Base-by-base conservation (phyloP, 2,329 filamentous ascomycete species). In the Lecanicillium sp. region DNA sequence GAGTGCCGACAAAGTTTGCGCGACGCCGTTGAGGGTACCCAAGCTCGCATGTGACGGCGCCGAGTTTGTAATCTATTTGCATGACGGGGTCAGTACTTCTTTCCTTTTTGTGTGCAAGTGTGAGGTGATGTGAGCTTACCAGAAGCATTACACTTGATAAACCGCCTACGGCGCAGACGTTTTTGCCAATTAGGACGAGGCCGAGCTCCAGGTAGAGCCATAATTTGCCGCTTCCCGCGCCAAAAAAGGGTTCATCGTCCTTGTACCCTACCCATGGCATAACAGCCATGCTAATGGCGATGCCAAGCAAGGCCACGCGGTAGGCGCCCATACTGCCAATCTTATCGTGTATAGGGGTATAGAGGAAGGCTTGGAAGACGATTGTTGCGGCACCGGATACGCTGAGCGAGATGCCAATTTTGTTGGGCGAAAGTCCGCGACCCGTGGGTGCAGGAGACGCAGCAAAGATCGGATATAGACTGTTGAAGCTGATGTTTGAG, bases 401-500 rank as follows among this genome's bases (percentile, higher is more conserved):
- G 0, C 85, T 90, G 37, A 95, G 68, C 1, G 84, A 85, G 14
- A 95, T 62, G 1, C 92, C 92, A 32, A 96, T 95, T 43, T 85
- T 86, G 41, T 78, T 73, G 0, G 90, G 86, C 1, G 73, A 73
- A 4, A 96, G 68, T 1, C 72, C 70, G 29, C 92, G 82, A 14
- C 92, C 92, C 0, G 80, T 81, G 0, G 92, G 92, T 0, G 79
- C 70, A 1, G 73, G 60, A 0, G 83, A 79, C 39, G 89, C 80
- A 1, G 83, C 85, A 51, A 96, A 98, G 38, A 96, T 90, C 1
- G 92, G 92, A 52, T 94, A 98, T 0, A 98, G 68, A 14, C 86
- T 90, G 61, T 95, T 95, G 71, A 89, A 98, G 4, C 87, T 88
- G 48, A 95, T 87, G 58, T 96, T 96, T 44, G 85, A 81, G 5